These are phyloP conservation scores for Boletus semigastroideus DNA, from an alignment of 1,284 basidiomycete species.

Conservation along the genomic window DNA sequence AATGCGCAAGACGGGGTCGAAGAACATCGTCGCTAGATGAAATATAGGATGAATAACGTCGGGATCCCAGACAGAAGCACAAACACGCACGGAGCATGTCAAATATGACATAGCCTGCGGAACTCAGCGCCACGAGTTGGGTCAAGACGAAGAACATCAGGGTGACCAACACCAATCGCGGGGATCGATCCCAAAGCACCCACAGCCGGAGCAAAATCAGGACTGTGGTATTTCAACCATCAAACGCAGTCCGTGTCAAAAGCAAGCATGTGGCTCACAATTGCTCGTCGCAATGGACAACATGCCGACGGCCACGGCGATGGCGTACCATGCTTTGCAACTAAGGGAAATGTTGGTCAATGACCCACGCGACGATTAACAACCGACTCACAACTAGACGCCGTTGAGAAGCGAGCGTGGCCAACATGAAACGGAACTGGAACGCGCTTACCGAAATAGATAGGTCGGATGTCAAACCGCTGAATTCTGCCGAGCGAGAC, in stretches of 20 bases:
- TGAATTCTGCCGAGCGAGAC: constrained; percentile 24
- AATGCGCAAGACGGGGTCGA: constrained; percentile 6
- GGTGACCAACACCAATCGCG: constrained; percentile 36
- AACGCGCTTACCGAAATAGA: constrained; percentile 18
- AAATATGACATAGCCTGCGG: constrained; percentile 30
- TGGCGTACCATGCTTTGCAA: constrained; percentile 37
- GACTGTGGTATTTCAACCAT: constrained; percentile 6
- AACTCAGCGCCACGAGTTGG: constrained; percentile 31
- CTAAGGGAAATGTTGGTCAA: constrained; percentile 22
- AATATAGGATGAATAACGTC: not conserved
- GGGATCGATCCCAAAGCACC: constrained; percentile 41
- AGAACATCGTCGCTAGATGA: constrained; percentile 14
- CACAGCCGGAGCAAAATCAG: constrained; percentile 45
- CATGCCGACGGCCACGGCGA: constrained; percentile 34
- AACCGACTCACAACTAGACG: constrained; percentile 18
- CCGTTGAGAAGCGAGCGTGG: not conserved
- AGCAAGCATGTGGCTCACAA: constrained; percentile 31
- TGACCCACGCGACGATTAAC: not conserved
- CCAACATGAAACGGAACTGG: not conserved
- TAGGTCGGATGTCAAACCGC: constrained; percentile 15
- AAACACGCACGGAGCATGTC: constrained; percentile 30
- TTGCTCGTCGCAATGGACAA: constrained; percentile 39
- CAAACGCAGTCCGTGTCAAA: not conserved
- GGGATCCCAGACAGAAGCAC: not conserved
- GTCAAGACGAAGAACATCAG: constrained; percentile 34